Base-by-base conservation (phyloP, 2,329 filamentous ascomycete species). In the Claviceps arundinis region DNA sequence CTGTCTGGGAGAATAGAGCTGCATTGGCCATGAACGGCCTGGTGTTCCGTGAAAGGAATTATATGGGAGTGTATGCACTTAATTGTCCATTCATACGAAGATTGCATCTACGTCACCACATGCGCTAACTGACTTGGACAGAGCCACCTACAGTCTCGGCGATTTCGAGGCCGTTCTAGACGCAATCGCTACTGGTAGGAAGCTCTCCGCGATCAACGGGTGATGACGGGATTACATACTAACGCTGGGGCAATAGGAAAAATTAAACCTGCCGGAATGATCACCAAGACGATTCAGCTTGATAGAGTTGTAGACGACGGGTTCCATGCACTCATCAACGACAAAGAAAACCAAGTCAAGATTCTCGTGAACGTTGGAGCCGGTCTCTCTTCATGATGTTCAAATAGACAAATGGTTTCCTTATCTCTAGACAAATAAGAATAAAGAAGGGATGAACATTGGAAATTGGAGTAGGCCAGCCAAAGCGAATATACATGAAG, bases 341-440 rank as follows among this genome's bases (percentile, higher is more conserved):
- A 83, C 55, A 81, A 79, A 59, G 77, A 82, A 46, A 76, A 73
- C 50, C 77, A 83, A 58, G 78, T 82, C 30, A 84, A 84, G 65
- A 77, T 84, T 34, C 56, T 84, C 46, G 75, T 84, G 1, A 73
- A 80, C 17, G 54, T 66, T 2, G 52, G 59, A 9, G 53, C 53
- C 3, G 53, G 53, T 41, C 13, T 52, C 8, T 52, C 48, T 5
- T 44, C 26, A 19, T 37, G 37, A 38, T 16, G 19, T 38, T 16
- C 30, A 37, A 16, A 37, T 13, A 16, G 37, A 34, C 3, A 37
- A 47, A 17, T 4, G 16, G 4, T 14, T 13, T 1, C 13, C 13
- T 16, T 6, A 46, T n/a, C 30, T 34, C 30, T 19, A 47, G 7
- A 22, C 4, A 13, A 47, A 6, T 4, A 7, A 14, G 2, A 37